A percentile compares a stretch with the other conserved stretches of the same genome.
Conservation (phyloP, 2,329 filamentous ascomycete species). For the Xylaria polymorpha region DNA sequence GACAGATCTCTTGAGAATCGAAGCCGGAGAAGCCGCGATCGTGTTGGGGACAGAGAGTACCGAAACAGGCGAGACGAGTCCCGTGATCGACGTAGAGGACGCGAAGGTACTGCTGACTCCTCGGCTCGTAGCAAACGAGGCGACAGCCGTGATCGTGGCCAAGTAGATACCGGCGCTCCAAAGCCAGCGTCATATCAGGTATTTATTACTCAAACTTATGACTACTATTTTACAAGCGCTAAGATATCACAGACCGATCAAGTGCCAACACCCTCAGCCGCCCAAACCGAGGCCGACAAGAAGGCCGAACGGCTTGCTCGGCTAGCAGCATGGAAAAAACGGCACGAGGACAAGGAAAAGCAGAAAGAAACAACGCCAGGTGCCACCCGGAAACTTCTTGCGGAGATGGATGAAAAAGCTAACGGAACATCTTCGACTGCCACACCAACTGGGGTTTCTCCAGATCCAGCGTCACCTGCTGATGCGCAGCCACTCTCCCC, state of each 20-base stretch:
- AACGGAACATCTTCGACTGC: conserved; percentile 58
- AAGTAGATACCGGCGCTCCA: conserved; percentile 60
- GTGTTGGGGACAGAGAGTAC: conserved; percentile 65
- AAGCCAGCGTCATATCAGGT: conserved; percentile 68
- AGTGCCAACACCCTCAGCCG: conserved; percentile 63
- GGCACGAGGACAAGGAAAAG: conserved; percentile 81
- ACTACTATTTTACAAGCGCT: conserved; percentile 36
- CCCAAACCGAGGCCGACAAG: conserved; percentile 76
- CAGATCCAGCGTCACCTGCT: conserved; percentile 63
- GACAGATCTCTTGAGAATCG: conserved; percentile 69
- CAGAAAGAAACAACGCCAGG: conserved; percentile 74
- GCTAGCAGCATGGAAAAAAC: conserved; percentile 92
- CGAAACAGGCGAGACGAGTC: conserved; percentile 79
- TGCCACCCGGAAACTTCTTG: conserved; percentile 73
- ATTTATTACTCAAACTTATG: conserved; percentile 48
- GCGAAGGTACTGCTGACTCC: conserved; percentile 78
- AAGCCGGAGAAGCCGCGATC: conserved; percentile 72
- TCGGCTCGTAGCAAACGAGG: conserved; percentile 73
- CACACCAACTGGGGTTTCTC: conserved; percentile 62
- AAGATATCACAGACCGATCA: conserved; percentile 57
- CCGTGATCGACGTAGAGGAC: conserved; percentile 71
- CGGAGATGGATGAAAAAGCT: conserved; percentile 79
- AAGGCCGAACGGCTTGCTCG: conserved; percentile 85
- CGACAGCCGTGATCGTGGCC: conserved; percentile 67
- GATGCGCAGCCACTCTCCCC: conserved; percentile 61